phyloP scores from a whole-genome alignment of 2,329 filamentous ascomycete genomes.

The Calonectria hawksworthii region DNA sequence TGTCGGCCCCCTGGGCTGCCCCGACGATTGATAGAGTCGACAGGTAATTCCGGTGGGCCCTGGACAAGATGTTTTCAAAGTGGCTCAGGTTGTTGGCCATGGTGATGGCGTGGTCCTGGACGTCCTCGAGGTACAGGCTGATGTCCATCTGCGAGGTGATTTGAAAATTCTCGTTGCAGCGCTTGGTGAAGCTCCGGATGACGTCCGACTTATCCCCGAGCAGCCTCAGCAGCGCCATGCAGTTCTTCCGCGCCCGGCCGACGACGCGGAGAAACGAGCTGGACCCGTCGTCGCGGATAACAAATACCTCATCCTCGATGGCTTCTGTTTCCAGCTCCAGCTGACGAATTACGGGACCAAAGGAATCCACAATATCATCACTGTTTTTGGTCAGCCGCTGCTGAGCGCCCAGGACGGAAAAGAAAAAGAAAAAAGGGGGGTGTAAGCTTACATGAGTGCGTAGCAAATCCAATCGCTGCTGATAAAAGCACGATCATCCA shows the following conservation, averaged over 20 bases:
- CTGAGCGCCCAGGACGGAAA: neutral
- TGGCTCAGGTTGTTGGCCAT: conserved; percentile 98
- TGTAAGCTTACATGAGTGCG: conserved; percentile 83
- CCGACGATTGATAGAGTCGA: conserved; percentile 95
- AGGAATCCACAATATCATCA: conserved; percentile 97
- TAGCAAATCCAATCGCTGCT: conserved; percentile 99
- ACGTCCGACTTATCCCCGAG: conserved; percentile 97
- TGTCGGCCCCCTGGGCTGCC: conserved; percentile 87
- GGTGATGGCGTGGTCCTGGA: conserved; percentile 98
- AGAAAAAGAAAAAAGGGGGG: conserved; percentile 28
- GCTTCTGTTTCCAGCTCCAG: conserved; percentile 91
- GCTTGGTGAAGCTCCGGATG: conserved; percentile 96
- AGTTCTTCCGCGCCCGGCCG: conserved; percentile 91
- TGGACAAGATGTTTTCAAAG: conserved; percentile 97
- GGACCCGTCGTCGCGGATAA: conserved; percentile 91
- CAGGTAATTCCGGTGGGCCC: conserved; percentile 95
- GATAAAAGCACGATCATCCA: conserved; percentile 95
- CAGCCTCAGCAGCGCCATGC: conserved; percentile 92
- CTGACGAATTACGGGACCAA: conserved; percentile 88
- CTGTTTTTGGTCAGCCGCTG: conserved; percentile 57
- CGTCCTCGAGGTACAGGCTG: conserved; percentile 95
- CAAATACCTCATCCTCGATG: conserved; percentile 96
- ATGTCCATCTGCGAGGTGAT: conserved; percentile 97
- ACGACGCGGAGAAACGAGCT: conserved; percentile 89
- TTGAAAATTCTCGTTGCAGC: conserved; percentile 97